phyloP scores from a whole-genome alignment of 345 rosid genomes.

The Odontarrhena argentea region DNA sequence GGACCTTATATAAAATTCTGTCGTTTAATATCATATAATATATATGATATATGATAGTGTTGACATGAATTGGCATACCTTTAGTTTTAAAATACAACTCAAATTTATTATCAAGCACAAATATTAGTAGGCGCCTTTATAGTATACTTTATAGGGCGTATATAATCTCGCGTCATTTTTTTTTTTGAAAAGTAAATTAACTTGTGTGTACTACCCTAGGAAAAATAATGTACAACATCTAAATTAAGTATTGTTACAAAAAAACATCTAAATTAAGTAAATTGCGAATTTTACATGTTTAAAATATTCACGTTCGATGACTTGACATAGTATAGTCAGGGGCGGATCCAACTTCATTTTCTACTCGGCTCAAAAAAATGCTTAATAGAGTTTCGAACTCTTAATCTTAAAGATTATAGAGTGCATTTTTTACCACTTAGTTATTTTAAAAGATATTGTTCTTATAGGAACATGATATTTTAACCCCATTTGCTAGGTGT shows the following conservation, averaged over 20 bases:
- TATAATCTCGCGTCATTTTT: neutral
- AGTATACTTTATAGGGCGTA: constrained; percentile 25
- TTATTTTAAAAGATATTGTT: too few relatives aligned
- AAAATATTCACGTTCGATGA: too few relatives aligned
- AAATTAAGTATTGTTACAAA: neutral
- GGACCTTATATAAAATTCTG: constrained; percentile 3
- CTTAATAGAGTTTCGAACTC: too few relatives aligned
- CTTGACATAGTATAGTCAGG: too few relatives aligned
- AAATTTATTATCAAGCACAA: constrained; percentile 15
- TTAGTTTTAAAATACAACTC: constrained; percentile 12
- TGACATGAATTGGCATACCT: constrained; percentile 23
- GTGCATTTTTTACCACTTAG: too few relatives aligned
- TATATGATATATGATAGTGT: constrained; percentile 24
- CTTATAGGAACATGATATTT: too few relatives aligned
- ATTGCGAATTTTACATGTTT: neutral
- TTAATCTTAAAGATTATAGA: too few relatives aligned
- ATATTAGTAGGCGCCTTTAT: constrained; percentile 36
- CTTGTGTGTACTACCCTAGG: neutral
- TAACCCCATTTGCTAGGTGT: too few relatives aligned
- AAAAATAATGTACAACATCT: neutral
- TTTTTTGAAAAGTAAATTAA: too few relatives aligned
- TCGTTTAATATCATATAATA: neutral
- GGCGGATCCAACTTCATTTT: too few relatives aligned
- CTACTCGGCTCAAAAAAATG: too few relatives aligned
- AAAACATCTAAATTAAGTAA: neutral